Percentiles rank a stretch among this genome's conserved stretches.
Evolutionary conservation across 2,329 filamentous ascomycete genomes (phyloP).

Genomic region (Scortechinia acanthostroma): DNA sequence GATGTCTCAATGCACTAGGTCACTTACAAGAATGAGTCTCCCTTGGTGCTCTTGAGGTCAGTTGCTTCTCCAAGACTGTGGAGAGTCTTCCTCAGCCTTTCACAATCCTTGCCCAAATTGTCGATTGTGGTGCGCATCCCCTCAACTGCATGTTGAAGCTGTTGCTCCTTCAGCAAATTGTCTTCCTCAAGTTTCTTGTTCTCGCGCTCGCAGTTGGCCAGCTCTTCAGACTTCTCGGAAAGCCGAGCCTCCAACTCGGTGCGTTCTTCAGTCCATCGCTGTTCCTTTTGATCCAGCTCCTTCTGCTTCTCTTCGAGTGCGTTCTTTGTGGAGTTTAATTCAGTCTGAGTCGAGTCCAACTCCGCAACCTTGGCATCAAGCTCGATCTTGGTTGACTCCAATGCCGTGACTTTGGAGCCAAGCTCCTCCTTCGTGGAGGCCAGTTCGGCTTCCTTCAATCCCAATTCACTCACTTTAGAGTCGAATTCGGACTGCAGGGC

Average conservation of each 20-base stretch:
- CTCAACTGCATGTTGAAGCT: slow-evolving; percentile 13
- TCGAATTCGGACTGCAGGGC: background rate
- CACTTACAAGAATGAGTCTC: slow-evolving; percentile 39
- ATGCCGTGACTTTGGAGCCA: slow-evolving; percentile 13
- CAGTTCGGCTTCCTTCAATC: background rate
- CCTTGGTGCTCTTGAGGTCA: slow-evolving; percentile 35
- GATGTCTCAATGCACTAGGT: slow-evolving; percentile 15
- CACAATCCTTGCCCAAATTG: slow-evolving; percentile 6
- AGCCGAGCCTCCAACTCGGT: slow-evolving; percentile 7
- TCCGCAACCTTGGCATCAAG: slow-evolving; percentile 9
- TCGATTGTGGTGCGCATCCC: slow-evolving; percentile 14
- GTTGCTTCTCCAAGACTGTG: slow-evolving; percentile 40
- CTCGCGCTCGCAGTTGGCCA: slow-evolving; percentile 19
- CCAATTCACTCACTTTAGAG: background rate
- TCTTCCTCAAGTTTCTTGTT: slow-evolving; percentile 16
- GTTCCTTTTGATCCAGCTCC: background rate
- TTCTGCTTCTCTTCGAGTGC: background rate
- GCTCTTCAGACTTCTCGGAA: slow-evolving; percentile 19
- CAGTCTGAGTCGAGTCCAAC: slow-evolving; percentile 21
- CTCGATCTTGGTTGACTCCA: slow-evolving; percentile 6
- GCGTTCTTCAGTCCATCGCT: background rate
- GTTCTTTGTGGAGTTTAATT: slow-evolving; percentile 13
- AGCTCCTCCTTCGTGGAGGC: background rate
- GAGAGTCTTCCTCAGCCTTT: slow-evolving; percentile 14
- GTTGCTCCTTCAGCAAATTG: slow-evolving; percentile 11